Base-by-base conservation (phyloP, 371 early-diverging fungal genomes). In the Syncephalastrum racemosum region DNA sequence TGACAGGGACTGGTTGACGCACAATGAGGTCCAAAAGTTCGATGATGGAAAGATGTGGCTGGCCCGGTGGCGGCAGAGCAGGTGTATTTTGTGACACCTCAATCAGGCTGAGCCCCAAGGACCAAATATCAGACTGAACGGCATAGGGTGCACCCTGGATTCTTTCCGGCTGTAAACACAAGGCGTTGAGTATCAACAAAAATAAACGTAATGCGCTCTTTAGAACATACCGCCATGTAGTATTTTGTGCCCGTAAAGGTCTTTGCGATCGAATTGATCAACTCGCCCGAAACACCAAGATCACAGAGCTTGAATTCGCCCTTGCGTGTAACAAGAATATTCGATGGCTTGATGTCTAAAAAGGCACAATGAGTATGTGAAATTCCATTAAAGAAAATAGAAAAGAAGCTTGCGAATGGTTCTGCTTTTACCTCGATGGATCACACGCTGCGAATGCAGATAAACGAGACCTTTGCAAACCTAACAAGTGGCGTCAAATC, bases 291-390 rank as follows among this genome's bases (percentile, higher is more conserved):
- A 15, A 97, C 96, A 39, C 97, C 97, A 64, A 98, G 90, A 68
- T 98, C 98, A 64, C 95, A 94, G 18, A 98, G 71, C 71, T 98
- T 98, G 66, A 98, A 88, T 54, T 90, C 75, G 16, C 98, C 98
- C 14, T 79, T 69, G 46, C 87, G 80, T 16, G 90, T 92, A 23
- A 93, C 81, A 51, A 96, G 69, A 56, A 96, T 91, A 62, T 96
- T 96, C 19, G 90, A 90, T 0, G 96, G 95, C 66, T 96, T 95
- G 61, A 96, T 86, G 58, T 93, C 93, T 82, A 47, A 40, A 36
- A 12, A 43, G 18, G 48, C 14, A 8, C 13, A 19, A 7, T 19
- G 40, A 8, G 20, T 53, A 15, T 19, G 40, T 27, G 53, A 42
- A 39, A 43, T 12, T 46, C 22, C 16, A 42, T 20, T 27, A 18